Base-by-base conservation (phyloP, 2,329 filamentous ascomycete species). In the Botryotinia calthae region DNA sequence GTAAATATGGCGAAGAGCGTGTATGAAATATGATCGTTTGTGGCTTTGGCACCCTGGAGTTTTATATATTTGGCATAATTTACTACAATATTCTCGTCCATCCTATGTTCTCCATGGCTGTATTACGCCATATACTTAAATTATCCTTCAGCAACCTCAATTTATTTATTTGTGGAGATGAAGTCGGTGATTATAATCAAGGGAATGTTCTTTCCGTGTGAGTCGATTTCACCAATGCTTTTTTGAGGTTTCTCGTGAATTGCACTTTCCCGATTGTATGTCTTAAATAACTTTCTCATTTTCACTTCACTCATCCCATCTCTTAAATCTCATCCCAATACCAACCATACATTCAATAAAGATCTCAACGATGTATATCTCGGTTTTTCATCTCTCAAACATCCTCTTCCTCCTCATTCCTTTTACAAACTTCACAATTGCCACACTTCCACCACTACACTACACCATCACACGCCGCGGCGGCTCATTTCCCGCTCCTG, bases 371-470 rank as follows among this genome's bases (percentile, higher is more conserved):
- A 68, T 68, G 65, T 18, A 42, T 25, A 25, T 14, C 4, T 25
- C 28, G 20, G 14, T n/a, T 34, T 20, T 31, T n/a, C n/a, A 22
- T 28, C 34, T 65, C 59, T 42, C n/a, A 14, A 44, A 1, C 8
- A 7, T 31, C 7, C 37, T 68, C 42, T 22, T 59, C 28, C 18
- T 44, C 10, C 12, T 68, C 37, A 22, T 46, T 5, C 3, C 4
- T n/a, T 12, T 34, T 3, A 9, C 28, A 25, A 46, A 10, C 18
- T 31, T 25, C 16, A 46, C 54, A 4, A 34, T 12, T 12, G 66
- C 71, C 40, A 59, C 31, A 4, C n/a, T 59, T 25, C 71, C 71
- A 2, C 64, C 71, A 54, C 51, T 72, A 40, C 71, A 72, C 40
- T 69, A 61, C 25, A 58, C 71, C 2, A 20, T 72, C 42, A 40